Evolutionary conservation across 441 rosid species (phyloP).

Genomic region (Geranium incanum): DNA sequence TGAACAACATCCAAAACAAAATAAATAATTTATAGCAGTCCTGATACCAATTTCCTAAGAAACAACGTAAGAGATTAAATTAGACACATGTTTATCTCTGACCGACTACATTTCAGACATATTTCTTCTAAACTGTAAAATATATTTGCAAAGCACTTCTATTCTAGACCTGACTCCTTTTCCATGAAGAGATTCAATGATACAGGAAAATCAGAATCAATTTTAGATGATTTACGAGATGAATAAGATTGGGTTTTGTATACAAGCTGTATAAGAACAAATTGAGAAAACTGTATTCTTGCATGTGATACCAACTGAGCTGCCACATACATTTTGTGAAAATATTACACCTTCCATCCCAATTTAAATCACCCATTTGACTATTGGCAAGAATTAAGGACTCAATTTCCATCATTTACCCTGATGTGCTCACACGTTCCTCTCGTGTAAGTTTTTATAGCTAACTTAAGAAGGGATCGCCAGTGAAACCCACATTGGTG

Average conservation of each 20-base stretch:
- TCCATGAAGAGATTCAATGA: background rate
- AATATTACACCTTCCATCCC: background rate
- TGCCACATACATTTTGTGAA: background rate
- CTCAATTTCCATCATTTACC: background rate
- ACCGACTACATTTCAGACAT: constrained; percentile 1
- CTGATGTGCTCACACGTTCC: background rate
- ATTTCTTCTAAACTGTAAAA: background rate
- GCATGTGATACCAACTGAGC: background rate
- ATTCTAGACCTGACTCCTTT: background rate
- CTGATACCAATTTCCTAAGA: constrained; percentile 2
- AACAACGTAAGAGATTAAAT: background rate
- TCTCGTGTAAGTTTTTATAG: background rate
- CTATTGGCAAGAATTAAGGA: background rate
- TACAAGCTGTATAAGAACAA: background rate
- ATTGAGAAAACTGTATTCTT: background rate
- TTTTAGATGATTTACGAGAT: background rate
- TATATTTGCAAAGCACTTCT: background rate
- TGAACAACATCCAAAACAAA: background rate
- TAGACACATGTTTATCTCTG: background rate
- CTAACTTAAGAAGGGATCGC: background rate
- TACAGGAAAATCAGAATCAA: background rate
- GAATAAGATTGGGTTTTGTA: background rate
- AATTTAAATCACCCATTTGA: background rate
- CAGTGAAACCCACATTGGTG: too few relatives aligned
- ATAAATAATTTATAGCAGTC: background rate